phyloP scores from a whole-genome alignment of 83 land plant genomes.

The Diphasiastrum complanatum region DNA sequence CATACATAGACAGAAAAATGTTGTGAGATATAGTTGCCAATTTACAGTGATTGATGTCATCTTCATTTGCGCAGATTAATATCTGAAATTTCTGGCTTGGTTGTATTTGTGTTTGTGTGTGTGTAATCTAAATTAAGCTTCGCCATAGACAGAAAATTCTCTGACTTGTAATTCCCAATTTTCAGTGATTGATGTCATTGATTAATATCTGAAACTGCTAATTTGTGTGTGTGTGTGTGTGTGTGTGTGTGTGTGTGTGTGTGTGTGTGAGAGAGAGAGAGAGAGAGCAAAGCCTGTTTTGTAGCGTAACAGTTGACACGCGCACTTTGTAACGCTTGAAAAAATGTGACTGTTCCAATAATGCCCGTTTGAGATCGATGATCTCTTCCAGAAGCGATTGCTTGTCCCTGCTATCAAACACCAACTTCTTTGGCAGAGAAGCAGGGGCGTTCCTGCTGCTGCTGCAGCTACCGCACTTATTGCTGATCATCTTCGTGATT shows the following conservation, averaged over 20 bases:
- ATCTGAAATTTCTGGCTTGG: too few species aligned
- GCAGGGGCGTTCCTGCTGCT: too few species aligned
- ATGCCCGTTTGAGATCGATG: conserved; percentile 16
- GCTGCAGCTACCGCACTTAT: too few species aligned
- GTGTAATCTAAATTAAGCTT: neutral
- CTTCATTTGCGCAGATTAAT: too few species aligned
- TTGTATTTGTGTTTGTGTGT: neutral
- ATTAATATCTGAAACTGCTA: neutral
- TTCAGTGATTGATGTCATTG: neutral
- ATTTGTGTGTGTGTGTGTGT: neutral
- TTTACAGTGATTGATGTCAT: too few species aligned
- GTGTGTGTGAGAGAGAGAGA: neutral
- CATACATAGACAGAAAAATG: too few species aligned
- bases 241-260: neutral
- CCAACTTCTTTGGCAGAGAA: conserved; percentile 23
- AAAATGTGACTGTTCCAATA: conserved; percentile 14
- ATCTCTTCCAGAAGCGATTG: conserved; percentile 20
- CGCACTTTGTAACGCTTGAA: conserved; percentile 21
- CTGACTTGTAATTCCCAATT: neutral
- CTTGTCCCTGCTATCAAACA: conserved; percentile 22
- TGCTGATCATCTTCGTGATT: too few species aligned
- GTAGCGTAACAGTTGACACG: conserved; percentile 15
- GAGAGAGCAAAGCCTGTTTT: conserved; percentile 7
- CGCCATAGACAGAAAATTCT: neutral
- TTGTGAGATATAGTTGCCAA: too few species aligned